Evolutionary conservation across 306 rosid species (phyloP).

Genomic region (Acacia acuminata): DNA sequence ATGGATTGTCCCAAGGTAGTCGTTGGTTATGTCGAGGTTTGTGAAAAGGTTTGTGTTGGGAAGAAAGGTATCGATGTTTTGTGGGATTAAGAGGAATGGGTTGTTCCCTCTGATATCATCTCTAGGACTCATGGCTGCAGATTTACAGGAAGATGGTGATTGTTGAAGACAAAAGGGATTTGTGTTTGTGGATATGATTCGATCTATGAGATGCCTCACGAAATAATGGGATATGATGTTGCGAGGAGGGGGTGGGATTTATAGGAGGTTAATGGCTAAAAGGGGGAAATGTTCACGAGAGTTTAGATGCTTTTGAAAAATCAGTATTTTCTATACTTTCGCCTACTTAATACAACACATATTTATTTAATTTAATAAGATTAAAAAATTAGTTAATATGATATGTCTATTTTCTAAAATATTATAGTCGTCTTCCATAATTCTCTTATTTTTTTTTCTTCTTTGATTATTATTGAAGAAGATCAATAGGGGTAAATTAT

Average conservation of each 20-base stretch:
- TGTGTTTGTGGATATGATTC: neutral
- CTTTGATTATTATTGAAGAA: no score
- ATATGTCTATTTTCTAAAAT: no score
- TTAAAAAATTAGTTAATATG: no score
- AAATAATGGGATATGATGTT: neutral
- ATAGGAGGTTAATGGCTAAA: constrained; percentile 44
- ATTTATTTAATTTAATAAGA: no score
- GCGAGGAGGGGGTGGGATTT: constrained; percentile 46
- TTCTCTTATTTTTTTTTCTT: fast-evolving
- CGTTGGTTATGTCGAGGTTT: constrained; percentile 31
- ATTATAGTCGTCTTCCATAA: no score
- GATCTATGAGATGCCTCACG: neutral
- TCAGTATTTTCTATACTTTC: no score
- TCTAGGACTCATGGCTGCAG: constrained; percentile 54
- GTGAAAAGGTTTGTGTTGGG: constrained; percentile 24
- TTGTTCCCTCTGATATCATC: constrained; percentile 66
- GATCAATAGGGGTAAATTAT: no score
- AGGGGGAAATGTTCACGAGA: constrained; percentile 42
- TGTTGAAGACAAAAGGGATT: constrained; percentile 13
- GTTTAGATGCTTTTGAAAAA: neutral
- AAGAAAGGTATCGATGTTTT: constrained; percentile 23
- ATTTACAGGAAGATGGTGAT: neutral
- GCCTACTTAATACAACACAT: no score
- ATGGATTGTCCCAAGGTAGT: constrained; percentile 25
- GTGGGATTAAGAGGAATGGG: constrained; percentile 34